A percentile compares a stretch with the other conserved stretches of the same genome.
phyloP scores from a whole-genome alignment of 2,329 filamentous ascomycete species.

The Paraconiothyrium sp. region DNA sequence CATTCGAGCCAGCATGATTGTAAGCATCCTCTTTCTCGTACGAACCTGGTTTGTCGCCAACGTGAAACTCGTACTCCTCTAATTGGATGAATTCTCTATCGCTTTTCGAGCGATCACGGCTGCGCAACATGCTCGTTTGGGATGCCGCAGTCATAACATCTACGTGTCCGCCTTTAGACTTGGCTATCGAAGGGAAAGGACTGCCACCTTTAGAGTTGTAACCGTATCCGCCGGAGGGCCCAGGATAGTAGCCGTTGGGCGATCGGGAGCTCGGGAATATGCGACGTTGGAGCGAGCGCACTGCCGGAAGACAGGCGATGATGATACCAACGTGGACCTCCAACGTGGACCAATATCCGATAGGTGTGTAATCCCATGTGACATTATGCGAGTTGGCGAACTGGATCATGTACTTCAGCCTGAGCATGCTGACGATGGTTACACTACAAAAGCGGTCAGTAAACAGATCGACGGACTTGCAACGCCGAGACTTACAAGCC shows the following conservation, averaged over 20 bases:
- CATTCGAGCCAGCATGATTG: constrained; percentile 13
- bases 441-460: constrained; percentile 40
- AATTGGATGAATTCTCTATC: constrained; percentile 28
- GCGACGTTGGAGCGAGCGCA: constrained; percentile 32
- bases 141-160: constrained; percentile 12
- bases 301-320: constrained; percentile 36
- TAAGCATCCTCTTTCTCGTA: constrained; percentile 2
- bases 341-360: constrained; percentile 40
- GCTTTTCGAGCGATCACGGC: constrained; percentile 11
- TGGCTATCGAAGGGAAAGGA: constrained; percentile 16
- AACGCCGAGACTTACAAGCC: constrained; percentile 47
- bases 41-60: neutral
- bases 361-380: constrained; percentile 45
- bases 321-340: constrained; percentile 41
- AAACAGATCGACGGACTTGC: neutral
- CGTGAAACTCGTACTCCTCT: constrained; percentile 22
- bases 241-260: constrained; percentile 19
- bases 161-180: constrained; percentile 9
- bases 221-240: constrained; percentile 9
- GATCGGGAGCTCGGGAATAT: constrained; percentile 24
- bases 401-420: constrained; percentile 54
- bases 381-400: constrained; percentile 55
- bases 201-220: constrained; percentile 20
- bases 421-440: constrained; percentile 56
- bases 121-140: constrained; percentile 21